Evolutionary conservation across 257 asterid genomes (phyloP).

Genomic region (Dorcoceras hygrometricum): DNA sequence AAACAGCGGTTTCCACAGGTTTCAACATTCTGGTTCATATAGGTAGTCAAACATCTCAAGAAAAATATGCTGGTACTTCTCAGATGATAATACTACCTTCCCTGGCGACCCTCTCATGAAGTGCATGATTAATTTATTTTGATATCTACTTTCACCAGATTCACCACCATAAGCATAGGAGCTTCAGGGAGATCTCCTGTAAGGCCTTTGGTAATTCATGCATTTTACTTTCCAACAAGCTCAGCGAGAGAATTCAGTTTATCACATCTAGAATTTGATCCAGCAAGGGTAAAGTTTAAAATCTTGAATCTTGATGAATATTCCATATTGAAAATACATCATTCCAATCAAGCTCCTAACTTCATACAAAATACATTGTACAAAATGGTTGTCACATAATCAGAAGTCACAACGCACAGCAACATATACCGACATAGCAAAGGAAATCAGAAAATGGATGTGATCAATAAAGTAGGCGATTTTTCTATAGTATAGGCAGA

Average conservation of each 20-base stretch:
- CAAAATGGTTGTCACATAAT: conserved; percentile 2
- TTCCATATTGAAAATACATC: conserved; percentile 7
- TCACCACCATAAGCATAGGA: neutral
- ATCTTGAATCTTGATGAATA: neutral
- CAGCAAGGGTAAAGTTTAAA: conserved; percentile 3
- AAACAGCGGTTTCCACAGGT: neutral
- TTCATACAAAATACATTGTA: conserved; percentile 4
- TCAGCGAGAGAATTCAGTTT: neutral
- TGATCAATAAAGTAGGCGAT: conserved; percentile 3
- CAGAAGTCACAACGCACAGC: conserved; percentile 1
- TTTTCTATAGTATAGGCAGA: neutral
- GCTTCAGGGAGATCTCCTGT: neutral
- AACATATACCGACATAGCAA: conserved; percentile 1
- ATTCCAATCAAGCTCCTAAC: conserved; percentile 5
- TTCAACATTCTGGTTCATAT: neutral
- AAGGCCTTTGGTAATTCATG: conserved; percentile 5
- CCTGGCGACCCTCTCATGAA: neutral
- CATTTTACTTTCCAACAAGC: conserved; percentile 8
- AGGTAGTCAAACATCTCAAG: neutral
- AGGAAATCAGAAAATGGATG: neutral
- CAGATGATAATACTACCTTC: conserved; percentile 3
- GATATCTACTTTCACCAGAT: neutral
- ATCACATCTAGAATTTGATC: conserved; percentile 8
- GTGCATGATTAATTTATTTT: neutral
- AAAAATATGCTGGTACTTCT: conserved; percentile 11